These are phyloP conservation scores for Bipolaris oryzae DNA, from an alignment of 2,329 filamentous ascomycete species.

Conservation along the genomic window DNA sequence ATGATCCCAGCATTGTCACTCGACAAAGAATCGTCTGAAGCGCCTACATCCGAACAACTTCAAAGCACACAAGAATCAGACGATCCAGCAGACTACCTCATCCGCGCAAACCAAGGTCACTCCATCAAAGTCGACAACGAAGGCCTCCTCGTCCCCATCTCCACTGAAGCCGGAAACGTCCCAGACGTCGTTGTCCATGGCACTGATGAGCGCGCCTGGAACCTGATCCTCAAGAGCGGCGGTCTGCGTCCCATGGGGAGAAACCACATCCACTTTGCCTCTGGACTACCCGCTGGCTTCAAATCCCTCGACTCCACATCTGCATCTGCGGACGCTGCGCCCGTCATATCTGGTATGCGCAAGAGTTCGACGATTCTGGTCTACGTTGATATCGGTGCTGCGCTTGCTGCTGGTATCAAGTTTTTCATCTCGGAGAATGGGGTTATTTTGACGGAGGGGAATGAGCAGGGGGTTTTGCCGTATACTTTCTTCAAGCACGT, in stretches of 20 bases:
- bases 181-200: conserved; percentile 80
- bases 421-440: conserved; percentile 71
- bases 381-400: conserved; percentile 73
- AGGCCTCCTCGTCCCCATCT: conserved; percentile 72
- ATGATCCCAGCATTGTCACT: conserved; percentile 63
- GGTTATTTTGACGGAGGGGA: conserved; percentile 54
- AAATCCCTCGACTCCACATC: conserved; percentile 19
- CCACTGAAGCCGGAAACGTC: conserved; percentile 58
- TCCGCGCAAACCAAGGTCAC: conserved; percentile 96
- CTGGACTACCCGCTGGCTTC: conserved; percentile 66
- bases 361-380: conserved; percentile 66
- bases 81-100: conserved; percentile 74
- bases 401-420: conserved; percentile 64
- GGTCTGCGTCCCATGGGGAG: conserved; percentile 81
- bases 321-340: conserved; percentile 37
- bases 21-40: not conserved
- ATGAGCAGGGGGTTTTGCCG: conserved; percentile 52
- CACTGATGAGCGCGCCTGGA: conserved; percentile 83
- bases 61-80: conserved; percentile 28
- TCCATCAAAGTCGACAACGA: conserved; percentile 77
- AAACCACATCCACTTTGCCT: conserved; percentile 89
- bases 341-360: conserved; percentile 81
- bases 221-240: conserved; percentile 73
- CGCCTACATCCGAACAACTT: conserved; percentile 1
- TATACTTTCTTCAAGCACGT: conserved; percentile 72